These are phyloP conservation scores for Emydomyces testavorans DNA, from an alignment of 2,329 filamentous ascomycete genomes.

Conservation along the genomic window DNA sequence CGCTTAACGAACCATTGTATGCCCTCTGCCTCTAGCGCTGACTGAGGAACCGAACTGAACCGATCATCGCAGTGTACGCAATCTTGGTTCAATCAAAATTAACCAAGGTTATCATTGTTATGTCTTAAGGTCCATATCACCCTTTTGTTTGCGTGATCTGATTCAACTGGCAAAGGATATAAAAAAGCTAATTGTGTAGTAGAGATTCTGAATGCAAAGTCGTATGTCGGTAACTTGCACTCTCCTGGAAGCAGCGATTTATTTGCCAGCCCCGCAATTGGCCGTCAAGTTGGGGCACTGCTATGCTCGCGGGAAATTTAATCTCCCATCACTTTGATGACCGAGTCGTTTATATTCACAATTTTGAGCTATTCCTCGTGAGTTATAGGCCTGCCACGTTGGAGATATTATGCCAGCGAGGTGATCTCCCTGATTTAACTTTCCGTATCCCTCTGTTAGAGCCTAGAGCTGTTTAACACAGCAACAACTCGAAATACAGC, in stretches of 20 bases:
- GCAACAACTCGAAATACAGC: neutral
- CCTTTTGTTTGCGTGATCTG: neutral
- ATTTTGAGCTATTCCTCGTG: too few species aligned
- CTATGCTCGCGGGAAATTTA: slow-evolving; percentile 1
- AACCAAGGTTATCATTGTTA: slow-evolving; percentile 4
- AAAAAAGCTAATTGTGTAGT: neutral
- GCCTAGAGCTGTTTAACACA: neutral
- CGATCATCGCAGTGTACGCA: neutral
- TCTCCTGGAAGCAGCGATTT: slow-evolving; percentile 5
- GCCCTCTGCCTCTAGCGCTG: neutral
- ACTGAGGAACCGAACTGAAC: neutral
- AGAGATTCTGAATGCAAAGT: slow-evolving; percentile 2
- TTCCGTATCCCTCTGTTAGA: neutral
- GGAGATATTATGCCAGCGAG: neutral
- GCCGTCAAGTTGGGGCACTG: neutral
- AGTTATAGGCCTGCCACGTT: too few species aligned
- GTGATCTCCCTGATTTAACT: neutral
- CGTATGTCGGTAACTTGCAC: slow-evolving; percentile 4
- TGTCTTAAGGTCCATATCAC: slow-evolving; percentile 2
- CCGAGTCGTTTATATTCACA: too few species aligned
- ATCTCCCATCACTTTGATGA: neutral
- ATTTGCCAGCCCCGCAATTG: slow-evolving; percentile 2
- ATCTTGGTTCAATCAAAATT: slow-evolving; percentile 7
- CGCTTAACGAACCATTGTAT: slow-evolving; percentile 1
- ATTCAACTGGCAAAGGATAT: neutral